Evolutionary conservation across 192 early-diverging fungal species (phyloP).

Genomic region (Umbelopsis sp.): DNA sequence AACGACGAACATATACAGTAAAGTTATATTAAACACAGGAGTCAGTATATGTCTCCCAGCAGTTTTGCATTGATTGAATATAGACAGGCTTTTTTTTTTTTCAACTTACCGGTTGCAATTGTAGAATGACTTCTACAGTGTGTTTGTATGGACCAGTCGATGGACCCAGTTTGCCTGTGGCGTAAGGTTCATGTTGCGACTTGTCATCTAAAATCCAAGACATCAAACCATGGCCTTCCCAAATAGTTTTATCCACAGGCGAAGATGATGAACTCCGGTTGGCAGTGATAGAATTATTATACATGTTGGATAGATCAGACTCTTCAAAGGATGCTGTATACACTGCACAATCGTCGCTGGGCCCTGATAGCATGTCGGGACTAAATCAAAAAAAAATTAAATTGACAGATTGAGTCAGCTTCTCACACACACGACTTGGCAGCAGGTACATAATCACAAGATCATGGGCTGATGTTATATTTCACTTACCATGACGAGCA

Average conservation of each 20-base stretch:
- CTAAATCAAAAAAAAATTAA: background rate
- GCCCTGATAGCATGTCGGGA: constrained; percentile 11
- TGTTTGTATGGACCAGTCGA: background rate
- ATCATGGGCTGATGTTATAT: background rate
- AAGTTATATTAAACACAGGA: no score
- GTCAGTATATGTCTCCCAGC: no score
- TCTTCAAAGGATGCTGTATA: constrained; percentile 16
- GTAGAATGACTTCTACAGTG: constrained; percentile 23
- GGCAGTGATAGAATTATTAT: constrained; percentile 4
- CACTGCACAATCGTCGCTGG: background rate
- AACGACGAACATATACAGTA: no score
- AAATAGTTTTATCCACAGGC: constrained; percentile 17
- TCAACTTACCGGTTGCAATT: constrained; percentile 38
- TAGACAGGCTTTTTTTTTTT: no score
- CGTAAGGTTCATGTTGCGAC: background rate
- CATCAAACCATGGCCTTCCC: constrained; percentile 45
- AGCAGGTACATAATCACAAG: no score
- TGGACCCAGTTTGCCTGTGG: constrained; percentile 20
- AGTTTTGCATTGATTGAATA: background rate
- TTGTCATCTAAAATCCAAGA: constrained; percentile 36
- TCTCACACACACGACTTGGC: no score
- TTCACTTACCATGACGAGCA: constrained; percentile 24
- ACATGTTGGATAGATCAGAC: constrained; percentile 1
- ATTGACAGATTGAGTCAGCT: no score
- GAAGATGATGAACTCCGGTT: background rate